A percentile compares a stretch with the other conserved stretches of the same genome.
Conservation (phyloP, 2,329 filamentous ascomycete species). For the Paracorniculantispora psalliotae region DNA sequence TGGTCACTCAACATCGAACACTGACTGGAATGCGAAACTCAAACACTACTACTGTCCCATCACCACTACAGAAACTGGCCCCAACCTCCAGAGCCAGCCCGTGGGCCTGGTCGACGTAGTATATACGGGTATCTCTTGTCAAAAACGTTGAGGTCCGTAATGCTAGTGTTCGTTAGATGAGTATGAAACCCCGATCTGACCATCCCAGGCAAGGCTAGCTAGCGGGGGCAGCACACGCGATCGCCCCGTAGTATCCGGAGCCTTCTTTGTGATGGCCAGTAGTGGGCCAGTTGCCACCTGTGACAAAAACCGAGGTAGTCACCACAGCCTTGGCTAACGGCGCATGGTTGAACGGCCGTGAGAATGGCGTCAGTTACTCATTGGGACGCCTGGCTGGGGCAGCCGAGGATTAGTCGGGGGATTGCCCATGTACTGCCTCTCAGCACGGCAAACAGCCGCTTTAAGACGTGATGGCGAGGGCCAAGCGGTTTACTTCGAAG, state of each 20-base stretch:
- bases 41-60: constrained; percentile 73
- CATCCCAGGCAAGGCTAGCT: constrained; percentile 69
- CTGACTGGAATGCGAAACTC: constrained; percentile 76
- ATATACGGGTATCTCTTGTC: constrained; percentile 67
- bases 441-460: no score
- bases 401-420: no score
- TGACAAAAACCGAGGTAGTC: constrained; percentile 85
- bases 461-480: no score
- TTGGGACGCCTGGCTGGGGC: no score
- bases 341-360: constrained; percentile 73
- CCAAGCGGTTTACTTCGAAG: no score
- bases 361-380: constrained; percentile 80
- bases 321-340: constrained; percentile 73
- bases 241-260: constrained; percentile 85
- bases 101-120: constrained; percentile 62
- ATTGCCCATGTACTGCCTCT: no score
- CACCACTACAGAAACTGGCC: constrained; percentile 67
- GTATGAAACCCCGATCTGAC: constrained; percentile 72
- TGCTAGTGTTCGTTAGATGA: constrained; percentile 83
- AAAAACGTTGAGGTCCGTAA: constrained; percentile 75
- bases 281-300: constrained; percentile 65
- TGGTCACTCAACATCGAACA: constrained; percentile 75
- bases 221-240: constrained; percentile 71
- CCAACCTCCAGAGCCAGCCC: constrained; percentile 56
- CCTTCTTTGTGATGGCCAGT: constrained; percentile 43